Percentiles rank a stretch among this genome's conserved stretches.
These are phyloP conservation scores for Aspergillus japonicus DNA, from an alignment of 2,329 filamentous ascomycete species.

Conservation along the genomic window DNA sequence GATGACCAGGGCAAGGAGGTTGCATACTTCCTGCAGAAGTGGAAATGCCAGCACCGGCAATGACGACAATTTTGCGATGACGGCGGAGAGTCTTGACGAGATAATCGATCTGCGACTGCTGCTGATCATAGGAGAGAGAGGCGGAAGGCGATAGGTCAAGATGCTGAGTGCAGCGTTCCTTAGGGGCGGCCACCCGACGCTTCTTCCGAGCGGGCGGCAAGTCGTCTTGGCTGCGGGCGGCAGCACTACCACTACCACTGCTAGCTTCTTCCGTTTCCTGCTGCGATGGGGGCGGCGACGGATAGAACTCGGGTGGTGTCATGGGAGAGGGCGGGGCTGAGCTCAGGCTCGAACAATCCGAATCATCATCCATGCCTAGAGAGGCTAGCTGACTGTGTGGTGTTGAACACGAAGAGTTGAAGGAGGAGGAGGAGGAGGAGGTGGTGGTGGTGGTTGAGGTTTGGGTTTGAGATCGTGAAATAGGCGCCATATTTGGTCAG, in stretches of 20 bases:
- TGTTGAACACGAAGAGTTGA: slow-evolving; percentile 13
- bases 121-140: slow-evolving; percentile 42
- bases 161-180: slow-evolving; percentile 75
- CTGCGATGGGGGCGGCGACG: slow-evolving; percentile 47
- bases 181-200: slow-evolving; percentile 60
- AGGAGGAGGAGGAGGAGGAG: slow-evolving; percentile 3
- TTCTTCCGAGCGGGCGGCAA: slow-evolving; percentile 74
- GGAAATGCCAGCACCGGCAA: slow-evolving; percentile 94
- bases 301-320: slow-evolving; percentile 39
- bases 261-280: slow-evolving; percentile 38
- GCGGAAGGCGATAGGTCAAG: slow-evolving; percentile 62
- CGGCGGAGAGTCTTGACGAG: slow-evolving; percentile 74
- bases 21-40: slow-evolving; percentile 86
- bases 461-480: slow-evolving; percentile 1
- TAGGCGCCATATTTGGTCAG: slow-evolving; percentile 16
- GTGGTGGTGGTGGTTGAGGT: slow-evolving; percentile 9
- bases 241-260: slow-evolving; percentile 10
- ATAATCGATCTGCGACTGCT: slow-evolving; percentile 64
- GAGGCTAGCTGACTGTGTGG: slow-evolving; percentile 12
- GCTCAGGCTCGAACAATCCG: slow-evolving; percentile 43
- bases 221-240: slow-evolving; percentile 55
- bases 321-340: slow-evolving; percentile 41
- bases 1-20: slow-evolving; percentile 20
- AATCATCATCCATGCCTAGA: slow-evolving; percentile 30
- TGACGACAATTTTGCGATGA: slow-evolving; percentile 94